phyloP scores from a whole-genome alignment of 768 basidiomycete genomes.

The Amanita fuliginea region DNA sequence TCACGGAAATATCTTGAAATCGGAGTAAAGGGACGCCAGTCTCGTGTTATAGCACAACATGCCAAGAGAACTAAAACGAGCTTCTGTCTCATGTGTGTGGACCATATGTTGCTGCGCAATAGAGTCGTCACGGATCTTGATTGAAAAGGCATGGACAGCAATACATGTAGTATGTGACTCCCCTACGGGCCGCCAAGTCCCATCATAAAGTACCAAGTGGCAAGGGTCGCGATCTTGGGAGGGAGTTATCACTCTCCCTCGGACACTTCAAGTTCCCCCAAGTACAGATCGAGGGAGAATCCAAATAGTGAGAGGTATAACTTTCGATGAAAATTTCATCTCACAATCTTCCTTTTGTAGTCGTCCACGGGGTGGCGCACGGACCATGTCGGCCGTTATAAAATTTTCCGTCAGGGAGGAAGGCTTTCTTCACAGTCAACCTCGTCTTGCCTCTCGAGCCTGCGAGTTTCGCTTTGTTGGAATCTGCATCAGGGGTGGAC shows the following conservation, averaged over 20 bases:
- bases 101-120: background rate
- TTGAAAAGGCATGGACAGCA: too few relatives aligned
- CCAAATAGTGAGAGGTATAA: constrained; percentile 68
- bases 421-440: constrained; percentile 19
- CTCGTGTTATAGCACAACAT: background rate
- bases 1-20: background rate
- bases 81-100: too few relatives aligned
- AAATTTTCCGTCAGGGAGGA: background rate
- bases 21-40: background rate
- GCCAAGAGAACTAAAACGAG: background rate
- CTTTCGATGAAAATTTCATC: constrained; percentile 36
- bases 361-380: constrained; percentile 13
- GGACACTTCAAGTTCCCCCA: constrained; percentile 44
- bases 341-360: constrained; percentile 12
- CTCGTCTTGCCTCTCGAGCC: constrained; percentile 13
- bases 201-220: constrained; percentile 24
- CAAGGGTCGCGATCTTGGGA: constrained; percentile 57
- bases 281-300: constrained; percentile 25
- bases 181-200: constrained; percentile 53
- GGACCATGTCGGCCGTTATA: constrained; percentile 14
- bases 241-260: constrained; percentile 50
- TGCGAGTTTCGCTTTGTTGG: constrained; percentile 10
- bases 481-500: constrained; percentile 13
- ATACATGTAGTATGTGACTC: constrained; percentile 26
- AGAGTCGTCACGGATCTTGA: constrained; percentile 1